phyloP scores from a whole-genome alignment of 2,329 filamentous ascomycete species.

The Neopestalotiopsis clavispora region DNA sequence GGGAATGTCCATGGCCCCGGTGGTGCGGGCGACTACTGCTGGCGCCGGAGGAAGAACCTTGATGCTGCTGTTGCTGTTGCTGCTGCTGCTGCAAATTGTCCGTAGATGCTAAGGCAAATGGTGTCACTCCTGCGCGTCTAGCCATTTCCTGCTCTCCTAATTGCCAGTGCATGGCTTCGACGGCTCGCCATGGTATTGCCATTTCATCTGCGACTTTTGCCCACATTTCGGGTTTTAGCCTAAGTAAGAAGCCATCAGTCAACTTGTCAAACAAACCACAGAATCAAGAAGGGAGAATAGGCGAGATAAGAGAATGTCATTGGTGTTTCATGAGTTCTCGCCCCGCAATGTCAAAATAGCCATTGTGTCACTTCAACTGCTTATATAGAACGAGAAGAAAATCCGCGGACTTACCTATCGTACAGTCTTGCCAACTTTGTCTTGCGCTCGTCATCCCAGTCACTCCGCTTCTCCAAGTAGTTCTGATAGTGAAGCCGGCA shows the following conservation, averaged over 20 bases:
- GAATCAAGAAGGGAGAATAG: background rate
- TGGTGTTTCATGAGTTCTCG: background rate
- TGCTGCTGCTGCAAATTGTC: constrained; percentile 45
- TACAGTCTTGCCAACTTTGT: constrained; percentile 95
- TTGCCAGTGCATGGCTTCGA: constrained; percentile 98
- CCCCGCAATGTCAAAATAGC: background rate
- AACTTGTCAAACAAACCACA: background rate
- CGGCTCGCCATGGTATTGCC: constrained; percentile 91
- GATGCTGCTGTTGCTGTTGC: constrained; percentile 33
- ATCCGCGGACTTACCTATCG: constrained; percentile 73
- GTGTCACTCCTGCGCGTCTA: constrained; percentile 83
- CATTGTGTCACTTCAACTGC: background rate
- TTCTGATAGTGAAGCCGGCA: constrained; percentile 97
- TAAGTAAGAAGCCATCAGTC: constrained; percentile 41
- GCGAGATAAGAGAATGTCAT: background rate
- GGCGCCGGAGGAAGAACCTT: no score
- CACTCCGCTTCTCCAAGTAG: constrained; percentile 88
- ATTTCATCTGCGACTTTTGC: constrained; percentile 94
- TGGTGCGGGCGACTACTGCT: constrained; percentile 40
- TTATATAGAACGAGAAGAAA: background rate
- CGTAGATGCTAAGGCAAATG: constrained; percentile 71
- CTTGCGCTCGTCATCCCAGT: constrained; percentile 98
- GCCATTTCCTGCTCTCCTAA: constrained; percentile 95
- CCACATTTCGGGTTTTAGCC: constrained; percentile 99
- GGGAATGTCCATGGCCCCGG: constrained; percentile 44